These are phyloP conservation scores for Mentha longifolia DNA, from an alignment of 257 asterid genomes.

Conservation along the genomic window DNA sequence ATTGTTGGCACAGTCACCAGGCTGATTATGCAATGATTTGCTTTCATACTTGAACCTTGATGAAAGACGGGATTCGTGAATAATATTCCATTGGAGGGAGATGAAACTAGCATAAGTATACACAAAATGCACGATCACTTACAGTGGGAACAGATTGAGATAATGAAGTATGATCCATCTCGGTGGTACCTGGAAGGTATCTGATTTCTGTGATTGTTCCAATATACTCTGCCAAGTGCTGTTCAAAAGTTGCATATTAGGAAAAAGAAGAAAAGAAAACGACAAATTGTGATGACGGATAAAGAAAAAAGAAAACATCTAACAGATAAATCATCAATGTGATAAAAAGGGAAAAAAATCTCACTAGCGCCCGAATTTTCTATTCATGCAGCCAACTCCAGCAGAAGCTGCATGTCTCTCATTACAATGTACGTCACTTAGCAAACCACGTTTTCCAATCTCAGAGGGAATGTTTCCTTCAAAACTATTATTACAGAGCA, in stretches of 20 bases:
- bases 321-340: background rate
- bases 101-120: conserved; percentile 6
- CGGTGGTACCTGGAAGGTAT: conserved; percentile 44
- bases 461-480: conserved; percentile 67
- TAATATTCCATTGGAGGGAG: conserved; percentile 28
- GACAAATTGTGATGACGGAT: background rate
- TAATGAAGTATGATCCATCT: conserved; percentile 46
- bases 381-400: conserved; percentile 53
- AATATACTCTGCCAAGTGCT: conserved; percentile 60
- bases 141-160: conserved; percentile 57
- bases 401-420: conserved; percentile 48
- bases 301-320: too few species aligned
- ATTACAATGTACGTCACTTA: conserved; percentile 54
- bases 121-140: conserved; percentile 36
- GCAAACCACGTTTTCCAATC: conserved; percentile 55
- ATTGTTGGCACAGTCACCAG: conserved; percentile 35
- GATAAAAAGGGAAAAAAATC: conserved; percentile 21
- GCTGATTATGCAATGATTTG: conserved; percentile 32
- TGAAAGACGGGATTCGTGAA: conserved; percentile 28
- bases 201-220: conserved; percentile 41
- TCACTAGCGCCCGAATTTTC: conserved; percentile 87
- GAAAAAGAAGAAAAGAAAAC: background rate
- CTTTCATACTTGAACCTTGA: conserved; percentile 53
- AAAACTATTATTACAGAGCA: conserved; percentile 72
- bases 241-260: conserved; percentile 38